Evolutionary conservation across 2,329 filamentous ascomycete species (phyloP).

Genomic region (Talaromyces atroroseus): DNA sequence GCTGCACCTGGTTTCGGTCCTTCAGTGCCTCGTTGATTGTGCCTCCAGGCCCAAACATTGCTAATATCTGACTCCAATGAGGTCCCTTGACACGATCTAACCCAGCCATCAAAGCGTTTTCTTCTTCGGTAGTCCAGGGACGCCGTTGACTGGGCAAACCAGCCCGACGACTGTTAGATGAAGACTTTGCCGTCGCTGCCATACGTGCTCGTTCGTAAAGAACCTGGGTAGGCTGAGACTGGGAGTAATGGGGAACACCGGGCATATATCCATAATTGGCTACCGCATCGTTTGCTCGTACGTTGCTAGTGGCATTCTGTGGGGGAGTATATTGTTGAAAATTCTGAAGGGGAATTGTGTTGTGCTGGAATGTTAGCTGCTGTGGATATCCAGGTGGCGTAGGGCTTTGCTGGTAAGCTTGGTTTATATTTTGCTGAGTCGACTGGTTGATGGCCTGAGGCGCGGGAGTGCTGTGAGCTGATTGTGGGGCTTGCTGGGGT

Average conservation of each 20-base stretch:
- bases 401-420: slow-evolving; percentile 31
- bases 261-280: slow-evolving; percentile 42
- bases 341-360: slow-evolving; percentile 30
- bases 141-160: slow-evolving; percentile 57
- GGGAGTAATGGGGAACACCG: slow-evolving; percentile 42
- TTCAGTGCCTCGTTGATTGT: slow-evolving; percentile 77
- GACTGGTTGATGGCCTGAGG: slow-evolving; percentile 26
- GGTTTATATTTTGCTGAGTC: slow-evolving; percentile 19
- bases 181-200: slow-evolving; percentile 52
- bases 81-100: slow-evolving; percentile 84
- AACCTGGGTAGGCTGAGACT: slow-evolving; percentile 49
- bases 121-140: slow-evolving; percentile 84
- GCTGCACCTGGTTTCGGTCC: slow-evolving; percentile 82
- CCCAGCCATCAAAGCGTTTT: slow-evolving; percentile 82
- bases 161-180: slow-evolving; percentile 47
- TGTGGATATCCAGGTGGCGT: slow-evolving; percentile 34
- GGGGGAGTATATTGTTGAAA: slow-evolving; percentile 32
- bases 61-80: slow-evolving; percentile 88
- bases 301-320: slow-evolving; percentile 19
- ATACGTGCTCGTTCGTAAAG: slow-evolving; percentile 54
- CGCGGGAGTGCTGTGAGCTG: slow-evolving; percentile 29
- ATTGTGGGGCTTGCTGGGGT: slow-evolving; percentile 18
- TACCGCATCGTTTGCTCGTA: slow-evolving; percentile 28
- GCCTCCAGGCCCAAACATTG: slow-evolving; percentile 73
- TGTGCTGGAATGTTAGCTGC: slow-evolving; percentile 34